A percentile compares a stretch with the other conserved stretches of the same genome.
Evolutionary conservation across 768 basidiomycete species (phyloP).

Genomic region (Arthromyces matolae): DNA sequence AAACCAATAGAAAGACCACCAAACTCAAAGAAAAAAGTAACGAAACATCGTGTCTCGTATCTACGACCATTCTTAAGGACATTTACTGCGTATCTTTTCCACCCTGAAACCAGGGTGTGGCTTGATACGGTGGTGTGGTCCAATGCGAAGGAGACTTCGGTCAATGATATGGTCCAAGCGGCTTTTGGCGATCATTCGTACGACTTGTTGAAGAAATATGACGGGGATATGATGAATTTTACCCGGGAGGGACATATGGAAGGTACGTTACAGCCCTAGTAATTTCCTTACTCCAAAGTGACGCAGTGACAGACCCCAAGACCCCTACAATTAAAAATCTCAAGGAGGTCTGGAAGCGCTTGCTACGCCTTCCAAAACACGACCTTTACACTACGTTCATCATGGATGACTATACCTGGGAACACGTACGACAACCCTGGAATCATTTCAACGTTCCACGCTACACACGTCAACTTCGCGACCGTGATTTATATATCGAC

Average conservation of each 20-base stretch:
- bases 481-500: not conserved
- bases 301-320: constrained; percentile 35
- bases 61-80: constrained; percentile 64
- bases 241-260: too few species aligned
- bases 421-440: constrained; percentile 64
- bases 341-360: constrained; percentile 62
- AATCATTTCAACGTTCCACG: constrained; percentile 75
- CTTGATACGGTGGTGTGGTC: constrained; percentile 86
- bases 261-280: too few species aligned
- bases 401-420: constrained; percentile 49
- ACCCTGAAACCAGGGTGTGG: constrained; percentile 51
- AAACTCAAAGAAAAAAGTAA: too few species aligned
- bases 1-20: too few species aligned
- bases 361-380: too few species aligned
- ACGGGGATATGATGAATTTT: too few species aligned
- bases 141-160: constrained; percentile 75
- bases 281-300: too few species aligned
- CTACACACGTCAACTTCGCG: constrained; percentile 32
- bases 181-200: constrained; percentile 51
- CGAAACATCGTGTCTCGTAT: too few species aligned
- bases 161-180: constrained; percentile 63
- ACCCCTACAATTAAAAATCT: constrained; percentile 67
- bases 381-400: constrained; percentile 41
- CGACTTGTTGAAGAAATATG: too few species aligned
- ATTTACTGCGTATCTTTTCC: constrained; percentile 60